Evolutionary conservation across 768 basidiomycete genomes (phyloP).

Genomic region (Rhizopogon roseolus): DNA sequence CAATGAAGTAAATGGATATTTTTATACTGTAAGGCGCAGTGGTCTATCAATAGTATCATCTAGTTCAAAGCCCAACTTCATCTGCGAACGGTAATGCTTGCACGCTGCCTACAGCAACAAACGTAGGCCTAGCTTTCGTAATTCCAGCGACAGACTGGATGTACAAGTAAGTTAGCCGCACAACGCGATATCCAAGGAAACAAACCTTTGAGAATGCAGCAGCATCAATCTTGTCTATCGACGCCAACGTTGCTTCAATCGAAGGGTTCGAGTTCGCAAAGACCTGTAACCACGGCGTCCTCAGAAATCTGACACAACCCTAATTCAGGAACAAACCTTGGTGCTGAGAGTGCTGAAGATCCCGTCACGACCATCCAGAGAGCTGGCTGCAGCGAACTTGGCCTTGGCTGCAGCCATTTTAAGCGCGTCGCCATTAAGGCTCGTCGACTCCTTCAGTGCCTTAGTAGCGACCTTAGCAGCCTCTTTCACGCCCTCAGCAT

Average conservation of each 20-base stretch:
- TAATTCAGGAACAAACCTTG: constrained; percentile 42
- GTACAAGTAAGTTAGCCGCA: neutral
- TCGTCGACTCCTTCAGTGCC: constrained; percentile 49
- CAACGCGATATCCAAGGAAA: neutral
- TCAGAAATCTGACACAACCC: neutral
- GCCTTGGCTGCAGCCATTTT: constrained; percentile 84
- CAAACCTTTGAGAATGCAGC: constrained; percentile 66
- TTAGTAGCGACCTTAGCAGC: constrained; percentile 67
- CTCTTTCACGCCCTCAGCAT: constrained; percentile 56
- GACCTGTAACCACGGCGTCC: constrained; percentile 36
- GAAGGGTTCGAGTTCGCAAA: constrained; percentile 53
- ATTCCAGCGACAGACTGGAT: constrained; percentile 60
- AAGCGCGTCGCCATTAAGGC: constrained; percentile 62
- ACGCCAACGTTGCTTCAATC: constrained; percentile 56
- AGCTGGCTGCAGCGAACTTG: constrained; percentile 74
- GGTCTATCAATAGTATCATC: neutral
- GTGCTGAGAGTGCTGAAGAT: constrained; percentile 55
- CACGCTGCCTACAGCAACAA: constrained; percentile 80
- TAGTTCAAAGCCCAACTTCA: constrained; percentile 68
- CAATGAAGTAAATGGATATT: neutral
- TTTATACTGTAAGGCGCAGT: neutral
- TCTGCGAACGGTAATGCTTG: constrained; percentile 76
- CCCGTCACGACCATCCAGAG: constrained; percentile 67
- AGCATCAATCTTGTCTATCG: constrained; percentile 67
- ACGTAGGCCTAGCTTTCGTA: constrained; percentile 76